phyloP scores from a whole-genome alignment of 306 rosid species.

The Castanopsis chinensis region DNA sequence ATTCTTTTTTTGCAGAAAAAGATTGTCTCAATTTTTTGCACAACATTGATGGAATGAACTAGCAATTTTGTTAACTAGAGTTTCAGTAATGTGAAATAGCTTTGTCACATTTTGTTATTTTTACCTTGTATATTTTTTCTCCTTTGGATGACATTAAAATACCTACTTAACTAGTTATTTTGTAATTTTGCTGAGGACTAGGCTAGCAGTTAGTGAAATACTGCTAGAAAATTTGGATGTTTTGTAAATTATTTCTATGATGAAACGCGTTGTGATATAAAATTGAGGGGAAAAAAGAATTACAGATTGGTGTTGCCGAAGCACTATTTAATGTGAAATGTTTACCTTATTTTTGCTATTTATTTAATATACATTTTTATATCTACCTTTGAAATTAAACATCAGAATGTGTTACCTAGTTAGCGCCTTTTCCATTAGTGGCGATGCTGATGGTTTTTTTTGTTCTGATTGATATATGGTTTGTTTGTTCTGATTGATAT shows the following conservation, averaged over 20 bases:
- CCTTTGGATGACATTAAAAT: background rate
- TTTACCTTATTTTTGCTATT: background rate
- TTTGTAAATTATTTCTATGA: background rate
- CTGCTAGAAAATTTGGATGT: background rate
- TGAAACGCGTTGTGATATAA: too few relatives aligned
- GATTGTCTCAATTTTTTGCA: background rate
- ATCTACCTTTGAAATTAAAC: background rate
- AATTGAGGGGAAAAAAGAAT: background rate
- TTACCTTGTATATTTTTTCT: background rate
- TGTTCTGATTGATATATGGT: background rate
- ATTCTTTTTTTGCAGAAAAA: background rate
- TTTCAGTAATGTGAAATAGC: background rate
- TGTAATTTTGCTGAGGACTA: background rate
- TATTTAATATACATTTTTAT: background rate
- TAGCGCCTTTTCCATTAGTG: background rate
- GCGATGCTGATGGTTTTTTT: background rate
- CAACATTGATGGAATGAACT: background rate
- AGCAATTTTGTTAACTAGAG: background rate
- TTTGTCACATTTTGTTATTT: background rate
- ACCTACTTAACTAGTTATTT: background rate
- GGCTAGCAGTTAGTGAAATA: background rate
- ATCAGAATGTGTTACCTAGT: background rate
- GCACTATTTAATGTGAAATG: background rate
- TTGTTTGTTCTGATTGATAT: background rate
- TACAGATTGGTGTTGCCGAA: background rate